Evolutionary conservation across 345 rosid species (phyloP).

Genomic region (Eucalyptus pauciflora): DNA sequence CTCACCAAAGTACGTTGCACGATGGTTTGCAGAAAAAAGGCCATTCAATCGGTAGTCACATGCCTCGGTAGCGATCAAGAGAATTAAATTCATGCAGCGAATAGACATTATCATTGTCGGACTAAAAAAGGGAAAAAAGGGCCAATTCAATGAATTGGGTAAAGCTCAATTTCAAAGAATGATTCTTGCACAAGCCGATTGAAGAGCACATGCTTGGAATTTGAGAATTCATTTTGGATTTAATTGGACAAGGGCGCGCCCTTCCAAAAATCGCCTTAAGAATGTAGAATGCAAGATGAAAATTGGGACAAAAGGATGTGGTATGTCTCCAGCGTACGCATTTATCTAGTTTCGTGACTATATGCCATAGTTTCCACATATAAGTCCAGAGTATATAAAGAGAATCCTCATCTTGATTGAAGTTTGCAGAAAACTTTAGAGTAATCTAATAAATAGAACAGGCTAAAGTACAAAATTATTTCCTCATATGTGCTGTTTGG

Average conservation of each 20-base stretch:
- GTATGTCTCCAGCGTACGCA: neutral
- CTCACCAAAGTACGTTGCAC: neutral
- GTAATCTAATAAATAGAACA: too few relatives aligned
- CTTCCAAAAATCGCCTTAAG: neutral
- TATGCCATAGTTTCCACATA: neutral
- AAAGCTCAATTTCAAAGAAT: neutral
- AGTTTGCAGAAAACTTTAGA: too few relatives aligned
- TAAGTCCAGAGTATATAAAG: neutral
- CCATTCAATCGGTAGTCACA: neutral
- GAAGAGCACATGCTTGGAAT: neutral
- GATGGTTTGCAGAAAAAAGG: neutral
- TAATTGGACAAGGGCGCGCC: neutral
- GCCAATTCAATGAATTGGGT: neutral
- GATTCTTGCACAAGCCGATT: neutral
- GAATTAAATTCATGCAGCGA: neutral
- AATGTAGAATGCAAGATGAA: neutral
- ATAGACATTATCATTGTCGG: neutral
- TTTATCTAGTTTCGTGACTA: neutral
- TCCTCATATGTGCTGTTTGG: neutral
- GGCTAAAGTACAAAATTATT: too few relatives aligned
- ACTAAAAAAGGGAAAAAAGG: neutral
- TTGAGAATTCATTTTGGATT: neutral
- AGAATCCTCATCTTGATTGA: neutral
- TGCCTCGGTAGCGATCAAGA: neutral
- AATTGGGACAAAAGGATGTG: neutral